Conservation (phyloP, 202 grass and related monocot species). For the Musa balbisiana region DNA sequence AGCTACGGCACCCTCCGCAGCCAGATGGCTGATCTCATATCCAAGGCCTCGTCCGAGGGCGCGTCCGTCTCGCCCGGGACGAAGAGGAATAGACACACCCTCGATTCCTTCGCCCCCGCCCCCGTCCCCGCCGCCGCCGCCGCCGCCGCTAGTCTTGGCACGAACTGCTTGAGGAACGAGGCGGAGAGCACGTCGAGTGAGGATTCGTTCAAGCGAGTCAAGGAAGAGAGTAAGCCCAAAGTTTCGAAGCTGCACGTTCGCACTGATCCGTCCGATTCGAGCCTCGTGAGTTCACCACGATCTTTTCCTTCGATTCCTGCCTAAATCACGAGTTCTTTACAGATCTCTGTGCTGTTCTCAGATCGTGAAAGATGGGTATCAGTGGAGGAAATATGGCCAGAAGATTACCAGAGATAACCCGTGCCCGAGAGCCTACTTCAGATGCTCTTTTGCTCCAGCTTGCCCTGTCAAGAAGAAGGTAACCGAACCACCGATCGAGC, state of each 20-base stretch:
- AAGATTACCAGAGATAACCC: slow-evolving; percentile 28
- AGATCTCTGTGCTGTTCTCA: neutral
- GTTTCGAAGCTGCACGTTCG: slow-evolving; percentile 40
- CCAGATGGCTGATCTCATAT: slow-evolving; percentile 36
- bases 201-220: slow-evolving; percentile 47
- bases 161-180: neutral
- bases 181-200: slow-evolving; percentile 55
- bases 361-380: slow-evolving; percentile 25
- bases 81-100: slow-evolving; percentile 29
- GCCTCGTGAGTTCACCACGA: slow-evolving; percentile 50
- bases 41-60: neutral
- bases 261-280: slow-evolving; percentile 66
- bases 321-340: neutral
- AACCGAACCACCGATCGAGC: neutral
- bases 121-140: neutral
- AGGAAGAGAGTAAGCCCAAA: slow-evolving; percentile 58
- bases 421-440: slow-evolving; percentile 26
- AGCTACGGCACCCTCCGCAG: slow-evolving; percentile 50
- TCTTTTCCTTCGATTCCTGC: neutral
- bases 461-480: slow-evolving; percentile 30
- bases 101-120: slow-evolving; percentile 16
- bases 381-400: slow-evolving; percentile 29
- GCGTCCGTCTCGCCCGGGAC: slow-evolving; percentile 27
- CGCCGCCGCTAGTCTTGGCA: neutral
- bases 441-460: slow-evolving; percentile 26